Evolutionary conservation across 1,284 basidiomycete species (phyloP), one percentile per base, ranked within the genome.

Genomic region (Apiotrichum porosum): DNA sequence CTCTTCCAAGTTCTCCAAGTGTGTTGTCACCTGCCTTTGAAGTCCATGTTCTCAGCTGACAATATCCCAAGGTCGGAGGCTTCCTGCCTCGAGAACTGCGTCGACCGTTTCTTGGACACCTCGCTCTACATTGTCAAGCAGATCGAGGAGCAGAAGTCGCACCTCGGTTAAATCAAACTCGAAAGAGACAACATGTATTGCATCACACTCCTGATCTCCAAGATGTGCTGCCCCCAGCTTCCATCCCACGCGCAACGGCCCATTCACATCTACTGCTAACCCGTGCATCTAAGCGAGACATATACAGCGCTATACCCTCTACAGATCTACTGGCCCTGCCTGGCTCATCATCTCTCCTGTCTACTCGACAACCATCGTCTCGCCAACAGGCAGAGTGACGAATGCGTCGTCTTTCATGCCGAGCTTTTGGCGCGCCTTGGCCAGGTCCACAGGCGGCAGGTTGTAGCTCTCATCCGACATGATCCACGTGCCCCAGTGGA

Each of bases 71-170:
- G 68, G 49, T 47, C 81, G 37, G 93, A 97, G 74, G 83, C 86
- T 61, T 78, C 78, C 44, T 97, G 93, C 69, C 79, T 97, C 38
- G 78, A 81, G 52, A 94, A 94, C 75, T 97, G 91, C 66, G 92
- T 95, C 38, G 89, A 91, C 58, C 80, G 93, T 49, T 97, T 97
- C 78, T 78, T 97, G 59, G 93, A 97, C 75, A 84, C 88, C n/a
- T 89, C 85, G 62, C 74, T 92, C 42, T 89, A 81, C 75, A 81
- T 94, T 75, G 83, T 97, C 56, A 83, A 83, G 65, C 81, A 83
- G 68, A 81, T 97, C 48, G 85, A 93, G 70, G 43, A 61, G 50
- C 71, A 74, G 49, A 63, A 65, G 52, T 63, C 71, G 49, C 65
- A 67, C 42, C 22, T 62, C n/a, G n/a, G n/a, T n/a, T 28, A 23